Conservation (phyloP, 2,329 filamentous ascomycete species). For the Coleophoma crateriformis region DNA sequence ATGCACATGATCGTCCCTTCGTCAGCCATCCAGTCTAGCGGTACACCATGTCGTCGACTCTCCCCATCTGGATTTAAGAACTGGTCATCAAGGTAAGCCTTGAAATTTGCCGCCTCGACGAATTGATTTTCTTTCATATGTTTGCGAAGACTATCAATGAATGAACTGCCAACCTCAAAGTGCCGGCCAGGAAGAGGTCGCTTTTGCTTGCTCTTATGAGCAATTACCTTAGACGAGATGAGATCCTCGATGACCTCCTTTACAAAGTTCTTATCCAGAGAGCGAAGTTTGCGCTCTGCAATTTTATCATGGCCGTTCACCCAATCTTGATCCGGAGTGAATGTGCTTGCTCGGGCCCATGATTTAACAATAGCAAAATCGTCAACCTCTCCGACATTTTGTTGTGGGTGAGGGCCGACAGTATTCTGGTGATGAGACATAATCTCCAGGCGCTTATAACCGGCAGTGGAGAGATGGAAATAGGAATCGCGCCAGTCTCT, state of each 20-base stretch:
- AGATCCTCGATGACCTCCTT: slow-evolving; percentile 17
- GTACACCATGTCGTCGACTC: slow-evolving; percentile 20
- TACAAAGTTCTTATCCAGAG: slow-evolving; percentile 6
- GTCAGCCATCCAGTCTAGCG: slow-evolving; percentile 48
- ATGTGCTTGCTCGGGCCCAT: slow-evolving; percentile 55
- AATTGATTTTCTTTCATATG: slow-evolving; percentile 48
- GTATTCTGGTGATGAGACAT: slow-evolving; percentile 40
- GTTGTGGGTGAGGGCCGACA: slow-evolving; percentile 19
- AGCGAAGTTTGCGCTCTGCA: slow-evolving; percentile 42
- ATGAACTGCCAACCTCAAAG: slow-evolving; percentile 57
- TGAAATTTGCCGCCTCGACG: slow-evolving; percentile 53
- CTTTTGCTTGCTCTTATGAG: slow-evolving; percentile 47
- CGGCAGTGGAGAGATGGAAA: slow-evolving; percentile 46
- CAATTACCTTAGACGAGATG: slow-evolving; percentile 32
- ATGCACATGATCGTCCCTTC: slow-evolving; percentile 64
- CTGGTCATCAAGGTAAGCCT: slow-evolving; percentile 49
- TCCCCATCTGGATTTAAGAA: slow-evolving; percentile 33
- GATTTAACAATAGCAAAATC: slow-evolving; percentile 43
- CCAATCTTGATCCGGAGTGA: slow-evolving; percentile 44
- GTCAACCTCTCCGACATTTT: slow-evolving; percentile 16
- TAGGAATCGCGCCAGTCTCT: slow-evolving; percentile 51
- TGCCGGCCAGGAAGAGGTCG: slow-evolving; percentile 52
- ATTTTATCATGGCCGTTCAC: slow-evolving; percentile 29
- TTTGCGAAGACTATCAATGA: slow-evolving; percentile 51
- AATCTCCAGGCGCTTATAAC: slow-evolving; percentile 20